Evolutionary conservation across 345 rosid species (phyloP), one percentile per base, ranked within the genome.

Genomic region (Aquilaria yunnanensis): DNA sequence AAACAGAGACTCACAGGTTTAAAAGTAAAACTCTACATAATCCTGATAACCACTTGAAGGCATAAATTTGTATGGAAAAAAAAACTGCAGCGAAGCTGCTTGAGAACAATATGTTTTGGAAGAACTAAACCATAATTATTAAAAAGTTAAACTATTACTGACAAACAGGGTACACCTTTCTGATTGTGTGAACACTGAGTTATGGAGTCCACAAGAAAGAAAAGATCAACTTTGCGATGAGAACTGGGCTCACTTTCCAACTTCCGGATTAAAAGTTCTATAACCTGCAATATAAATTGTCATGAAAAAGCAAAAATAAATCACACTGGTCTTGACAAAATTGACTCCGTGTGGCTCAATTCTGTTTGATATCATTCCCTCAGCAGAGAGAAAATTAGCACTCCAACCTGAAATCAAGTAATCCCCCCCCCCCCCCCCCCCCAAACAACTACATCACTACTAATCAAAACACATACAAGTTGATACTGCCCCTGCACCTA

Each of bases 141-240:
- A 37, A 37, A 9, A 37, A 37, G 14, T 52, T 37, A 37, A 37
- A 37, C 43, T 37, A 37, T 37, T 37, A 4, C 43, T 37, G 43
- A 37, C 43, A 37, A 52, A 10, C n/a, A 52, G n/a, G n/a, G 16
- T 33, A 23, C 14, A 75, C 97, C 96, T 81, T 86, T 88, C 72
- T 91, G 97, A 72, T 74, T 88, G 62, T 84, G 85, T 12, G 97
- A 91, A 74, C 91, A 78, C 56, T 88, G 97, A 54, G 85, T 86
- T 70, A 91, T 91, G 23, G 97, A 91, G 72, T 91, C 96, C 64
- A 91, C 89, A 23, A 88, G 96, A 77, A 90, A 88, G 74, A 91
- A 88, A 56, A 91, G 67, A 76, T 91, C 88, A 77, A 91, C 93
- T 77, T 83, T 88, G 50, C 96, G 83, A 70, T 77, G 86, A 64